Evolutionary conservation across 257 asterid genomes (phyloP).

Genomic region (Forsythia suspensa): DNA sequence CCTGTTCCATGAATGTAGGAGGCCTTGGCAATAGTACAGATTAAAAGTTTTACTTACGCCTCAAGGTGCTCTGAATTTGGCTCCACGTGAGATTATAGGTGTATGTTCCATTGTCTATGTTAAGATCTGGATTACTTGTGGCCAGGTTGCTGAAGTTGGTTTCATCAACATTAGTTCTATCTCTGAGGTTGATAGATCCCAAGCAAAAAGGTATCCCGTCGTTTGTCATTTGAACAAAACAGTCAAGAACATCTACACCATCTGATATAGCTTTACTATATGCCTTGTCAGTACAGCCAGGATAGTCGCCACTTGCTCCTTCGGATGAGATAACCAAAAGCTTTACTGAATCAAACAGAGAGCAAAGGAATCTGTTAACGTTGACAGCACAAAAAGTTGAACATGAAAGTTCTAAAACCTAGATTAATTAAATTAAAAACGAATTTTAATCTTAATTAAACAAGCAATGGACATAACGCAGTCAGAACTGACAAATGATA

Average conservation of each 20-base stretch:
- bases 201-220: conserved; percentile 74
- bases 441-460: too few species aligned
- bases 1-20: background rate
- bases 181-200: conserved; percentile 68
- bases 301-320: conserved; percentile 88
- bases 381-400: background rate
- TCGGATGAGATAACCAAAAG: conserved; percentile 56
- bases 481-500: too few species aligned
- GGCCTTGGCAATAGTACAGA: background rate
- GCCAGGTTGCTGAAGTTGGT: conserved; percentile 31
- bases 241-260: conserved; percentile 77
- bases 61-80: conserved; percentile 46
- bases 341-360: conserved; percentile 41
- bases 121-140: conserved; percentile 48
- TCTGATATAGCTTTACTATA: conserved; percentile 64
- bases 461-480: too few species aligned
- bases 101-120: conserved; percentile 43
- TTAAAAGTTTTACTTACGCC: conserved; percentile 47
- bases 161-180: conserved; percentile 45
- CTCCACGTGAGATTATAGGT: conserved; percentile 67
- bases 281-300: conserved; percentile 77
- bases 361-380: conserved; percentile 14
- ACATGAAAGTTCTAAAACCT: too few species aligned
- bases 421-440: too few species aligned
- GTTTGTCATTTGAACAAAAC: conserved; percentile 71